Conservation (phyloP, 2,329 filamentous ascomycete genomes). For the Juglanconis sp. region DNA sequence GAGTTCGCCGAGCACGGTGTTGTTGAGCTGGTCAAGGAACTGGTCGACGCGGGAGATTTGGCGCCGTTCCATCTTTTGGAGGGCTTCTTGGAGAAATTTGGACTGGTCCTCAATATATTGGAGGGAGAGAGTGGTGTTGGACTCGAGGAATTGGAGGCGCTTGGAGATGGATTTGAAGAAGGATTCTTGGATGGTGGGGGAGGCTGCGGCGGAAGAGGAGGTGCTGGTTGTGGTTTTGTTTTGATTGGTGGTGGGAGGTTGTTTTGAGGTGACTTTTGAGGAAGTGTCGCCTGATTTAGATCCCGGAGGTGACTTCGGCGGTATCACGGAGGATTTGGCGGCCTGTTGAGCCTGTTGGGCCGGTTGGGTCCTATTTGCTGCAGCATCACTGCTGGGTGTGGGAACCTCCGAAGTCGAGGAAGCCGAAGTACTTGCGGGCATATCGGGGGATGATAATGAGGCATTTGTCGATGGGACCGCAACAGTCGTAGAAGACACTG, state of each 20-base stretch:
- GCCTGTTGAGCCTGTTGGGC: conserved; percentile 4
- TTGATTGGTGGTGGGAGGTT: conserved; percentile 4
- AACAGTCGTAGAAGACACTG: conserved; percentile 6
- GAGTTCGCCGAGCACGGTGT: conserved; percentile 79
- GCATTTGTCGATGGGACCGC: neutral
- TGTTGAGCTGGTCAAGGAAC: conserved; percentile 83
- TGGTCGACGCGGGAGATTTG: conserved; percentile 79
- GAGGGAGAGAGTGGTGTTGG: conserved; percentile 86
- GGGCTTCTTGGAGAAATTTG: conserved; percentile 80
- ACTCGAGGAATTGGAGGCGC: conserved; percentile 83
- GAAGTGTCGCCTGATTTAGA: conserved; percentile 2
- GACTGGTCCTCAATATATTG: conserved; percentile 98
- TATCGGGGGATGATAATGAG: neutral
- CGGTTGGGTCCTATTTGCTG: neutral
- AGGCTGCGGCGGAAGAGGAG: conserved; percentile 34
- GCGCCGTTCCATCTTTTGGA: conserved; percentile 80
- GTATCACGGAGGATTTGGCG: conserved; percentile 6
- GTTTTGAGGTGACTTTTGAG: conserved; percentile 1
- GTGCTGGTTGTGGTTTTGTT: conserved; percentile 11
- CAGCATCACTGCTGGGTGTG: neutral
- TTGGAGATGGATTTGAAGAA: conserved; percentile 98
- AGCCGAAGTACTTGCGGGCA: neutral
- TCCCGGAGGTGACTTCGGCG: conserved; percentile 4
- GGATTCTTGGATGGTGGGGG: conserved; percentile 88
- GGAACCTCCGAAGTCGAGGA: neutral